Percentiles rank a stretch among this genome's conserved stretches.
These are phyloP conservation scores for Keqinozyma sinolaborantium DNA, from an alignment of 1,139 yeast genomes.

Conservation along the genomic window DNA sequence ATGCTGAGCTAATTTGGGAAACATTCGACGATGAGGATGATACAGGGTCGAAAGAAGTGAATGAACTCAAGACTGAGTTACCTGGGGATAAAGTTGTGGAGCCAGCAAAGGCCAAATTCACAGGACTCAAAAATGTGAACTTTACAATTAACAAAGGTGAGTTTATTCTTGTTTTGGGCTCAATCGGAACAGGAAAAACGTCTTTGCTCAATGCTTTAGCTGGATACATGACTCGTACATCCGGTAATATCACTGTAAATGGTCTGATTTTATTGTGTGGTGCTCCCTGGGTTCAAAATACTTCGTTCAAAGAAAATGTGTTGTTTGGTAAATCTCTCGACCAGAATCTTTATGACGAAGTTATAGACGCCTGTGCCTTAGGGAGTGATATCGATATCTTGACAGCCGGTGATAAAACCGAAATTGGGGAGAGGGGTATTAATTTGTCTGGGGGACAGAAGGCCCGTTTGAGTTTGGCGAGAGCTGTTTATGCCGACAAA, in stretches of 20 bases:
- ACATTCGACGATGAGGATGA: constrained; percentile 17
- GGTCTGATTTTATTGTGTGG: constrained; percentile 46
- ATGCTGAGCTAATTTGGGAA: constrained; percentile 70
- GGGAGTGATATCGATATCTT: constrained; percentile 63
- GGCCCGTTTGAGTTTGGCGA: constrained; percentile 79
- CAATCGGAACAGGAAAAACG: constrained; percentile 71
- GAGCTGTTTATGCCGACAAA: constrained; percentile 70
- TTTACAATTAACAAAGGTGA: constrained; percentile 41
- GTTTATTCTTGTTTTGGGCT: constrained; percentile 65
- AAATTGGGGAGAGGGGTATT: constrained; percentile 91
- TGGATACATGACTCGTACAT: constrained; percentile 53
- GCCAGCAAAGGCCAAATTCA: constrained; percentile 3
- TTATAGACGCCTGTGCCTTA: constrained; percentile 64
- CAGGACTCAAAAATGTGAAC: constrained; percentile 14
- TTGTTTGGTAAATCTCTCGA: constrained; percentile 64
- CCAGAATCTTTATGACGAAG: constrained; percentile 49
- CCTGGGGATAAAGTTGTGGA: background rate
- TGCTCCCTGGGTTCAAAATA: constrained; percentile 81
- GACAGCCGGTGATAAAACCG: constrained; percentile 82
- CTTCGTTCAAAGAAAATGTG: constrained; percentile 74
- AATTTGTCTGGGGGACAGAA: constrained; percentile 93
- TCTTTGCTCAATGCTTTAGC: constrained; percentile 59
- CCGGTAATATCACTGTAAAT: constrained; percentile 46
- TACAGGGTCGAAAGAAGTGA: constrained; percentile 7
- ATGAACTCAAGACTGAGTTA: background rate